phyloP scores from a whole-genome alignment of 1,139 yeast species.

The Magnusiomyces ingens region DNA sequence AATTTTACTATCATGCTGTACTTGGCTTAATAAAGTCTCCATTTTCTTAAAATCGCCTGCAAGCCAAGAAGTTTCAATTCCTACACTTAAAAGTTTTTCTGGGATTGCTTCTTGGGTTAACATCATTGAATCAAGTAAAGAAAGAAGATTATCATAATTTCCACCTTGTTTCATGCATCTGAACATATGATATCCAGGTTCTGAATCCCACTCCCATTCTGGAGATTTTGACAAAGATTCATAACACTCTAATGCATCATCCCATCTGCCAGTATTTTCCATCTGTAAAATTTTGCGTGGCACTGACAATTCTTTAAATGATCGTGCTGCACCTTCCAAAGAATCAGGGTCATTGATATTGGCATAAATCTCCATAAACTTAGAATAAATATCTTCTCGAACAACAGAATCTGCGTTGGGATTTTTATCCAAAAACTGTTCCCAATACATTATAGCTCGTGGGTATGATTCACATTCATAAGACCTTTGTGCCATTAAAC shows the following conservation, averaged over 20 bases:
- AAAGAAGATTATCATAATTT: conserved; percentile 44
- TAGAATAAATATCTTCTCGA: conserved; percentile 24
- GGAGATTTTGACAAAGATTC: conserved; percentile 51
- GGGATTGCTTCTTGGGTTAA: conserved; percentile 13
- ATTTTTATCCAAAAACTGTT: conserved; percentile 47
- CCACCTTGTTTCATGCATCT: conserved; percentile 55
- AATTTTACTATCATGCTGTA: conserved; percentile 20
- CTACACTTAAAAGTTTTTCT: conserved; percentile 42
- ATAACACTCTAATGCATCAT: conserved; percentile 79
- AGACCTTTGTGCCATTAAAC: conserved; percentile 67
- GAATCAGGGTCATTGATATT: conserved; percentile 87
- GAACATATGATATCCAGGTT: conserved; percentile 39
- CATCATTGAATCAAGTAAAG: conserved; percentile 22
- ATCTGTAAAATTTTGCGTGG: conserved; percentile 70
- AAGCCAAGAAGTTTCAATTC: conserved; percentile 66
- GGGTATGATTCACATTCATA: conserved; percentile 83
- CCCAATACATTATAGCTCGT: conserved; percentile 81
- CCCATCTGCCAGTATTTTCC: conserved; percentile 84
- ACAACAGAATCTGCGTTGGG: conserved; percentile 35
- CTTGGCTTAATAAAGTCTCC: conserved; percentile 47
- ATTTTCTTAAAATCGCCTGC: conserved; percentile 51
- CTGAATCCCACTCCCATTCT: conserved; percentile 29
- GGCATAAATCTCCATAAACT: conserved; percentile 71
- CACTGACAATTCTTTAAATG: conserved; percentile 62
- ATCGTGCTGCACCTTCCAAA: conserved; percentile 74